phyloP scores from a whole-genome alignment of 1,139 yeast species.

The Protomyces inouyei region DNA sequence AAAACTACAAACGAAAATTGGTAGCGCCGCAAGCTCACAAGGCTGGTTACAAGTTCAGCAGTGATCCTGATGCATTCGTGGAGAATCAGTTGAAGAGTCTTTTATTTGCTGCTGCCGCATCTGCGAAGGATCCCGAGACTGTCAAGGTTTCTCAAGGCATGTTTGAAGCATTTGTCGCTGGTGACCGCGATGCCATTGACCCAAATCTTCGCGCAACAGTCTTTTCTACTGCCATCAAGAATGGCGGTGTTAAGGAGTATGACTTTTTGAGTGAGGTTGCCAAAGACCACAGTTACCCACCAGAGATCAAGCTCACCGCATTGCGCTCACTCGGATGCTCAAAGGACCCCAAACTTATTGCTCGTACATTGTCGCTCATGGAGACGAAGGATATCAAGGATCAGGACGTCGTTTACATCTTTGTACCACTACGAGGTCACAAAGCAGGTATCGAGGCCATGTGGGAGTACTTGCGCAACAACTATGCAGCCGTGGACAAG shows the following conservation, averaged over 20 bases:
- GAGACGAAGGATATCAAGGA: slow-evolving; percentile 64
- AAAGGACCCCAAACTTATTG: slow-evolving; percentile 53
- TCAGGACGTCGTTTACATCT: slow-evolving; percentile 78
- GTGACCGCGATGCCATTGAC: slow-evolving; percentile 67
- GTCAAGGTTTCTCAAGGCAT: slow-evolving; percentile 52
- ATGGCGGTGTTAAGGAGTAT: slow-evolving; percentile 53
- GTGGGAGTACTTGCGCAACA: slow-evolving; percentile 72
- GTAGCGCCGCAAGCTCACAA: slow-evolving; percentile 55
- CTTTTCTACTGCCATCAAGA: slow-evolving; percentile 61
- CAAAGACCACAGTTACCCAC: slow-evolving; percentile 53
- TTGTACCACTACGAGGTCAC: slow-evolving; percentile 63
- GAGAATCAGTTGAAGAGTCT: slow-evolving; percentile 66
- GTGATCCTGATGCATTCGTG: slow-evolving; percentile 60
- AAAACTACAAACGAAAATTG: slow-evolving; percentile 55
- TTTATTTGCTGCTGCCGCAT: slow-evolving; percentile 65
- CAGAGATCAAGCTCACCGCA: slow-evolving; percentile 73
- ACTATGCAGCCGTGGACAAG: slow-evolving; percentile 64
- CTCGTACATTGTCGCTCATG: slow-evolving; percentile 56
- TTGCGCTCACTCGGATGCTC: slow-evolving; percentile 71
- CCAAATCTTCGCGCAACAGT: slow-evolving; percentile 75
- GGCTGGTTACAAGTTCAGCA: slow-evolving; percentile 66
- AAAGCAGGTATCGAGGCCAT: slow-evolving; percentile 58
- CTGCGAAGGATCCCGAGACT: slow-evolving; percentile 54
- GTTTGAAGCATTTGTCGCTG: slow-evolving; percentile 57
- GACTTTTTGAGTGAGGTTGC: slow-evolving; percentile 51